phyloP scores from a whole-genome alignment of 1,139 yeast species.

The Lizanozyma gosingica region DNA sequence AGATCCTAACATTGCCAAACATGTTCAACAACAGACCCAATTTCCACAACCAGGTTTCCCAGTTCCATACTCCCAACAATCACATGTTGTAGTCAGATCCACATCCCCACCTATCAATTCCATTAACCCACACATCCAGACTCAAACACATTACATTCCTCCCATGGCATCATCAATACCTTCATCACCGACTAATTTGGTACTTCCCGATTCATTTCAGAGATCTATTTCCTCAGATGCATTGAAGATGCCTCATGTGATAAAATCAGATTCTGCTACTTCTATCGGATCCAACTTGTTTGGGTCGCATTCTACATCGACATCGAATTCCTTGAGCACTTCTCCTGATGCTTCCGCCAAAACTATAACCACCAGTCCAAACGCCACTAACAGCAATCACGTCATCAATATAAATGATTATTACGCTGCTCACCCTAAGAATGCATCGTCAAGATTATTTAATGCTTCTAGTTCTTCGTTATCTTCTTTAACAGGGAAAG shows the following conservation, averaged over 20 bases:
- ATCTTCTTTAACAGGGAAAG: conserved; percentile 18
- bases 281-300: not conserved
- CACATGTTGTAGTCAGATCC: not conserved
- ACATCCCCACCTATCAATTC: not conserved
- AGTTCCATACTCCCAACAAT: not conserved
- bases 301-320: not conserved
- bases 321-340: not conserved
- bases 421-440: not conserved
- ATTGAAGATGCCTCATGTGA: not conserved
- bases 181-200: not conserved
- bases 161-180: not conserved
- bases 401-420: not conserved
- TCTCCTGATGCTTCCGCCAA: not conserved
- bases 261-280: not conserved
- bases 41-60: not conserved
- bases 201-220: not conserved
- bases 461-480: conserved; percentile 19
- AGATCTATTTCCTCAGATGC: not conserved
- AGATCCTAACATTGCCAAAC: not conserved
- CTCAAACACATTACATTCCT: not conserved
- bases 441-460: conserved; percentile 7
- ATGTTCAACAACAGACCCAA: not conserved
- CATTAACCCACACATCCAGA: not conserved
- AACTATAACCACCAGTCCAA: not conserved
- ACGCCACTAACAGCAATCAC: not conserved